Percentiles rank a stretch among this genome's conserved stretches.
phyloP scores from a whole-genome alignment of 768 basidiomycete genomes.

The Termitomyces titanicus region DNA sequence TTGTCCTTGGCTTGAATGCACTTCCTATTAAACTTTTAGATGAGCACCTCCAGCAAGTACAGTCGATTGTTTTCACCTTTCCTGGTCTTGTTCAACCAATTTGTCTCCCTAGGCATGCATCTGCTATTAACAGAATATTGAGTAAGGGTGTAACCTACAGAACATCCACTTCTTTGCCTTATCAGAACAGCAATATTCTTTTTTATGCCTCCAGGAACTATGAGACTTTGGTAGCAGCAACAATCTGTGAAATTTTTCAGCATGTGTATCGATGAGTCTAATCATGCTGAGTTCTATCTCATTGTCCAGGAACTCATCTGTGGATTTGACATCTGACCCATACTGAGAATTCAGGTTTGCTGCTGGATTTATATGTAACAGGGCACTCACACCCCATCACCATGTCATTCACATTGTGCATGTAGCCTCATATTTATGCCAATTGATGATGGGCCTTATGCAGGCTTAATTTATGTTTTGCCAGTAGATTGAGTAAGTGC shows the following conservation, averaged over 20 bases:
- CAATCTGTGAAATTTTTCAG: too few relatives aligned
- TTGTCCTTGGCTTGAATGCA: neutral
- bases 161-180: conserved; percentile 1
- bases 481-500: too few relatives aligned
- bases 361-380: conserved; percentile 10
- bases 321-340: neutral
- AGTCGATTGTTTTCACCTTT: neutral
- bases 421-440: too few relatives aligned
- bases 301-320: neutral
- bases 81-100: too few relatives aligned
- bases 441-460: too few relatives aligned
- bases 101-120: too few relatives aligned
- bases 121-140: neutral
- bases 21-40: neutral
- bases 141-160: conserved; percentile 9
- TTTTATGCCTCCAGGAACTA: too few relatives aligned
- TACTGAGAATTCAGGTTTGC: too few relatives aligned
- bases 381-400: neutral
- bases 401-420: too few relatives aligned
- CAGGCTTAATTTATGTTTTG: too few relatives aligned
- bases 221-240: neutral
- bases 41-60: neutral
- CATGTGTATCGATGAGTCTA: too few relatives aligned
- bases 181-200: too few relatives aligned
- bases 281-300: conserved; percentile 2